These are phyloP conservation scores for Cutaneotrichosporon cutaneum DNA, from an alignment of 1,284 basidiomycete species.

Conservation along the genomic window DNA sequence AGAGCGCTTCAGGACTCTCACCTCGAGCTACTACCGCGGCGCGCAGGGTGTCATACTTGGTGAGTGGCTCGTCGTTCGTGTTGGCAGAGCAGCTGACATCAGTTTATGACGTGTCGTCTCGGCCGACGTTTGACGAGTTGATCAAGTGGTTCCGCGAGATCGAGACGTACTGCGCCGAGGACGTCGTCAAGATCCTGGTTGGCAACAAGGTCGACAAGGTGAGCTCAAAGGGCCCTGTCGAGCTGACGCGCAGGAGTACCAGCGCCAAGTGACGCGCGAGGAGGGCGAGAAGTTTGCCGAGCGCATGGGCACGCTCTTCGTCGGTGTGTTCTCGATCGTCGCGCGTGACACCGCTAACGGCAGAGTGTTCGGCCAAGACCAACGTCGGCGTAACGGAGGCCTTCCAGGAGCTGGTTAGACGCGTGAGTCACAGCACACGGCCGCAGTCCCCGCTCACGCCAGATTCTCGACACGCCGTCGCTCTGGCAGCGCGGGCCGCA, in stretches of 20 bases:
- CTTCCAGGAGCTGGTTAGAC: slow-evolving; percentile 75
- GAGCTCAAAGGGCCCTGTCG: slow-evolving; percentile 22
- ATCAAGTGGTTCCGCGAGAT: slow-evolving; percentile 92
- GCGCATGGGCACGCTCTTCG: slow-evolving; percentile 76
- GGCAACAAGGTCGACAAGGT: slow-evolving; percentile 95
- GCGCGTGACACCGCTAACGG: slow-evolving; percentile 9
- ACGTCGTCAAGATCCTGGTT: slow-evolving; percentile 92
- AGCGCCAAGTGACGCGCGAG: slow-evolving; percentile 74
- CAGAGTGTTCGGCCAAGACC: slow-evolving; percentile 73
- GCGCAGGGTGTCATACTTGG: slow-evolving; percentile 72
- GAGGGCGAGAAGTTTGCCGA: slow-evolving; percentile 81
- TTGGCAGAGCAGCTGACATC: neutral
- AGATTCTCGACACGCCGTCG: slow-evolving; percentile 53
- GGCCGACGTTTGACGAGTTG: slow-evolving; percentile 87
- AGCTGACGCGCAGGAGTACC: slow-evolving; percentile 52
- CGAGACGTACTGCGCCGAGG: slow-evolving; percentile 82
- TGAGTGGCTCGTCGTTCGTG: slow-evolving; percentile 42
- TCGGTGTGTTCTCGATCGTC: slow-evolving; percentile 83
- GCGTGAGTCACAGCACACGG: slow-evolving; percentile 45
- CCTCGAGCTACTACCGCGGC: slow-evolving; percentile 89
- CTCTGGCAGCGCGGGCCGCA: slow-evolving; percentile 39
- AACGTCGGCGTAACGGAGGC: slow-evolving; percentile 73
- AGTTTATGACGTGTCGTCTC: slow-evolving; percentile 90
- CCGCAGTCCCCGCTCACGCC: neutral
- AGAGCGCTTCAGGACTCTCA: slow-evolving; percentile 95